Conservation (phyloP, 176 grass and related monocot species). For the Oropetium thomaeum region DNA sequence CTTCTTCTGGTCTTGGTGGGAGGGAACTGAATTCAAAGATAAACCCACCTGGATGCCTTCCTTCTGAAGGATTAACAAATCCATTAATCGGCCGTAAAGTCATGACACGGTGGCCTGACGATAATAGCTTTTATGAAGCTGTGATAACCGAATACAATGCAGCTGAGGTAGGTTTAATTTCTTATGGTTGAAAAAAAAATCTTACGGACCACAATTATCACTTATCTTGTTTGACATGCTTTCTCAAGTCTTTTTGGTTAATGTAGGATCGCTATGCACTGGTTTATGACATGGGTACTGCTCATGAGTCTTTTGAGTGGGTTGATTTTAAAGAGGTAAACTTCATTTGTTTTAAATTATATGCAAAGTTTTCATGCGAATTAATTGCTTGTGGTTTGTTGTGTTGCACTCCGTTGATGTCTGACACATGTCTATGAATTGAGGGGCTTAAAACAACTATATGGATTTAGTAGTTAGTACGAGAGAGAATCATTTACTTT, state of each 20-base stretch:
- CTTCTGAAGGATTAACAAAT: constrained; percentile 31
- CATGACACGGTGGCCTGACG: constrained; percentile 60
- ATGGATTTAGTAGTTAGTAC: not conserved
- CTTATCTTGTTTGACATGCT: constrained; percentile 15
- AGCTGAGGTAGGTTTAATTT: constrained; percentile 32
- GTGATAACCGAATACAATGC: constrained; percentile 52
- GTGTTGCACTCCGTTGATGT: not conserved
- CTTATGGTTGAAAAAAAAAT: no score
- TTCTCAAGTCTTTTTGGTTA: constrained; percentile 25
- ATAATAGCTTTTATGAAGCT: constrained; percentile 69
- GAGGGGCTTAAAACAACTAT: not conserved
- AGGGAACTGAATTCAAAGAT: constrained; percentile 43
- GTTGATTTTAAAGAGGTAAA: constrained; percentile 64
- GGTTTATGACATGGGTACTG: constrained; percentile 63
- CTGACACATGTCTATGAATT: not conserved
- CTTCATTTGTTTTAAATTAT: constrained; percentile 1
- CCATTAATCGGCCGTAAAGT: constrained; percentile 51
- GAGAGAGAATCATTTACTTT: not conserved
- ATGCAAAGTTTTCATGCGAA: not conserved
- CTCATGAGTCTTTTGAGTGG: constrained; percentile 58
- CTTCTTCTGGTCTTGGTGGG: constrained; percentile 57
- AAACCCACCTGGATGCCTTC: constrained; percentile 35
- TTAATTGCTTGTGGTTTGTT: not conserved
- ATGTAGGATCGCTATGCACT: constrained; percentile 45
- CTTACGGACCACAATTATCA: constrained; percentile 12